Base-by-base conservation (phyloP, 768 basidiomycete genomes). In the Albatrellus ellisii region DNA sequence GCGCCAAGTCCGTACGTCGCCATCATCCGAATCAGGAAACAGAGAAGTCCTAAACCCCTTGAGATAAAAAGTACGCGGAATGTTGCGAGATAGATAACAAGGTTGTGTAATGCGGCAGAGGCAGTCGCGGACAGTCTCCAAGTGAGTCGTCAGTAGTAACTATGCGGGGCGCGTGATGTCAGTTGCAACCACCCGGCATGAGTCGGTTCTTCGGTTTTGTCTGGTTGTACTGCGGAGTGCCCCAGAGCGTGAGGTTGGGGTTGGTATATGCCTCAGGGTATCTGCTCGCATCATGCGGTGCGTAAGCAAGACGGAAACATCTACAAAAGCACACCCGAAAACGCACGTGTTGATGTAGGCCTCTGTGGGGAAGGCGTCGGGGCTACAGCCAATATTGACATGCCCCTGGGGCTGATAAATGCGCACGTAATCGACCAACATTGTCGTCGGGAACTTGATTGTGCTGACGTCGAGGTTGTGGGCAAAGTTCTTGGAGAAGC, bases 361-460 rank as follows among this genome's bases (percentile, higher is more conserved):
- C 38, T 70, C 60, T 0, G 94, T 97, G 1, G 94, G 91, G 57
- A 72, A 82, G 33, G 74, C 70, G 34, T 61, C 54, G 10, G 91
- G 91, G 55, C 85, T 79, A 55, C 91, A 97, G 12, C 91, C 90
- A 39, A 88, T 68, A 56, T 90, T 92, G 44, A 75, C 67, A 24
- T 68, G 56, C 47, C 73, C 59, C 53, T 69, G 64, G 2, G 75
- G 75, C 56, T 95, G 92, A 59, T 95, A 98, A 6, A 98, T 85
- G 18, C 92, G 75, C 42, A 97, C 75, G 63, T 81, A 95, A 56
- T 95, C 88, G 31, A 94, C 66, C 36, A 63, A 66, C 85, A 95
- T 79, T 57, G 64, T 57, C 43, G 61, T 55, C 6, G 90, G 89
- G 62, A 87, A 90, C 14, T 61, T 63, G 17, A 94, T 63, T 45